These are phyloP conservation scores for Colletotrichum somersetense DNA, from an alignment of 2,329 filamentous ascomycete species.

Conservation along the genomic window DNA sequence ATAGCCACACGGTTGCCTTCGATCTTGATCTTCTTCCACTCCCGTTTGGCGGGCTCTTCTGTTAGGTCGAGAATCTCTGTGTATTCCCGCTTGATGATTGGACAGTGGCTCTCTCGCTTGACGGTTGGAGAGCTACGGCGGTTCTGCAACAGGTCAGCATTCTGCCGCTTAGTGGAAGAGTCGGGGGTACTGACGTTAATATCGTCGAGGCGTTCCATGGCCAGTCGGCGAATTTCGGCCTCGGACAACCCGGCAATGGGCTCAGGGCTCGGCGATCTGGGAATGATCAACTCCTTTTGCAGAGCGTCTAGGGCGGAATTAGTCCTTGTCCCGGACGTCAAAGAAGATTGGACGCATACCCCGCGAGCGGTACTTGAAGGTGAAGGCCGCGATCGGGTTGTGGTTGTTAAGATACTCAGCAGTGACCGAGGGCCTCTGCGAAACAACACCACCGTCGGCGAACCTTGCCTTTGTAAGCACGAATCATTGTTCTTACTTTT, in stretches of 20 bases:
- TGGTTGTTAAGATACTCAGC: constrained; percentile 7
- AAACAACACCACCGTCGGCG: constrained; percentile 22
- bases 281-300: constrained; percentile 42
- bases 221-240: constrained; percentile 38
- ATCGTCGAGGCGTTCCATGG: constrained; percentile 33
- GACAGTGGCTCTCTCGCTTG: constrained; percentile 29
- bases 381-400: constrained; percentile 38
- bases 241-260: constrained; percentile 32
- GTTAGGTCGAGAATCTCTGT: constrained; percentile 40
- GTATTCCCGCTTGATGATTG: constrained; percentile 36
- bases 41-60: constrained; percentile 26
- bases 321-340: neutral
- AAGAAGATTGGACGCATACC: constrained; percentile 25
- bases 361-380: constrained; percentile 46
- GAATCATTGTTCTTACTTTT: neutral
- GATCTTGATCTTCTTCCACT: constrained; percentile 41
- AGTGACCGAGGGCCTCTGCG: neutral
- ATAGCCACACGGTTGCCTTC: constrained; percentile 34
- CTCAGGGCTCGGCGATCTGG: constrained; percentile 40
- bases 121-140: constrained; percentile 17
- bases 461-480: constrained; percentile 24
- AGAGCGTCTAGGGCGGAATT: constrained; percentile 42
- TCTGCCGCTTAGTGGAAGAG: neutral
- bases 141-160: neutral
- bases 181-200: constrained; percentile 26